Base-by-base conservation (phyloP, 1,284 basidiomycete species). In the Apiotrichum mycotoxinovorans region DNA sequence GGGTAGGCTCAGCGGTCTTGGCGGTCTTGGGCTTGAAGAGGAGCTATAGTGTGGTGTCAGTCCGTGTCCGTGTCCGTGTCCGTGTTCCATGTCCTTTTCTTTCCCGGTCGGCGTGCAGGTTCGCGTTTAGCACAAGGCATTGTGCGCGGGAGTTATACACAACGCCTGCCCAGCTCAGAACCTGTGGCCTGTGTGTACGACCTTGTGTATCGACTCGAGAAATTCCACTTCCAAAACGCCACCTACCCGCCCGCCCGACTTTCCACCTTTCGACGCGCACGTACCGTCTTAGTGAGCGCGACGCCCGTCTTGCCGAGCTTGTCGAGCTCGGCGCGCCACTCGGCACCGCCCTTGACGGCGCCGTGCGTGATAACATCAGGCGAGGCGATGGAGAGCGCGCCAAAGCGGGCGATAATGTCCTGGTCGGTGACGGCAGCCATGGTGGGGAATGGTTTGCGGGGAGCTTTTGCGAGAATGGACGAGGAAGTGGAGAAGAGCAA, bases 1-100 rank as follows among this genome's bases (percentile, higher is more conserved):
- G 93, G 54, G 90, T 83, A 1, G 91, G 85, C 26, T 84, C 85
- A 8, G 89, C 91, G 0, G 84, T 83, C 78, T 96, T 96, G 48
- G 92, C 88, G 1, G 91, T 91, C 67, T 77, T 78, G 58, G 77
- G 77, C 68, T 79, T 79, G 74, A 79, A 79, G 46, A 79, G 64
- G 47, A 79, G 70, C 67, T 73, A 61, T 45, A 41, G n/a, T n/a
- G n/a, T n/a, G 18, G 51, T 43, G 34, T 35, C 11, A 17, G 46
- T 56, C 48, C 43, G 47, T 12, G 8, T 8, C 18, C 12, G 14
- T 34, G 18, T n/a, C n/a, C n/a, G n/a, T n/a, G n/a, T n/a, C n/a
- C n/a, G n/a, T n/a, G n/a, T n/a, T n/a, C n/a, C n/a, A n/a, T n/a
- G n/a, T n/a, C n/a, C n/a, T n/a, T n/a, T n/a, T n/a, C n/a, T n/a